Base-by-base conservation (phyloP, 495 filamentous ascomycete genomes). In the Pseudoneurospora amorphoporcata region DNA sequence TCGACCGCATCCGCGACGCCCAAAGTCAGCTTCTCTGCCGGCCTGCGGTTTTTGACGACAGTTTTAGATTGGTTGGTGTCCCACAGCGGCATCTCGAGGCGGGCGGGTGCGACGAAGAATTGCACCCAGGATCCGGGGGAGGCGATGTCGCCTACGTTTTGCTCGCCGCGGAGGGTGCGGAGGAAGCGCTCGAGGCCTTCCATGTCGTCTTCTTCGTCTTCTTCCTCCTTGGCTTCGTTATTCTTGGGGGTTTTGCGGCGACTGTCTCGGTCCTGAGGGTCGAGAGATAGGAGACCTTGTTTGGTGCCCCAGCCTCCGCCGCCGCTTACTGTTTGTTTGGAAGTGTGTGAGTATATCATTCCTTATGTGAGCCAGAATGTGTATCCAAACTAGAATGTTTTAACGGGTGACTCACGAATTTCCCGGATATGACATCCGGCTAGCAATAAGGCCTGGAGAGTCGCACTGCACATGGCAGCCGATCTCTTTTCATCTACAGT, bases 271-370 rank as follows among this genome's bases (percentile, higher is more conserved):
- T 65, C 53, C 74, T 93, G 87, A 23, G 93, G 92, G 77, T 96
- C 93, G 0, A 97, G 83, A 8, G 93, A 94, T 7, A 97, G 82
- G 14, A 97, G 84, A 5, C 94, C 94, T 71, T 90, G 88, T 79
- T 96, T 97, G 73, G 88, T 83, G 6, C 94, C 94, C 94, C 94
- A 97, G 65, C 94, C 94, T 69, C 94, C 94, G 73, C 94, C 94
- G 29, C 94, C 94, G 78, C 92, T 95, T 71, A 95, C 88, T 88
- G 73, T n/a, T 58, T 58, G 19, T 29, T 29, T 29, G 19, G 23
- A 75, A 73, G 40, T 71, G 71, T 35, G 68, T 40, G 37, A 41
- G 42, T 42, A 73, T 71, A 37, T 42, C 35, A 37, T 5, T 37
- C 35, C 35, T 37, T 37, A 29, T 5, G 12, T 53, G 23, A 58